phyloP scores from a whole-genome alignment of 331 rosid genomes.

The Spiraea crenata region DNA sequence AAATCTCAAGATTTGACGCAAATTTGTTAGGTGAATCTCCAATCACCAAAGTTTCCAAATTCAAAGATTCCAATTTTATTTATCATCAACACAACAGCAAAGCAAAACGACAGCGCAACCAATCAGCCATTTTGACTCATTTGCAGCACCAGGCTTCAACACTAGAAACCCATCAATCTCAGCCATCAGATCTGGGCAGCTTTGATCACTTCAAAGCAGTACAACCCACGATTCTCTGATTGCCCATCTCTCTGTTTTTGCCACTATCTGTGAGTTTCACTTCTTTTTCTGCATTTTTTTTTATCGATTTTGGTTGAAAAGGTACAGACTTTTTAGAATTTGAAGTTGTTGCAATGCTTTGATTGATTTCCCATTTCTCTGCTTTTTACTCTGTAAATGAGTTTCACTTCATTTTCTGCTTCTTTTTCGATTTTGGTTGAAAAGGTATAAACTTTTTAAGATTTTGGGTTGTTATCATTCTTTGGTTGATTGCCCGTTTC shows the following conservation, averaged over 20 bases:
- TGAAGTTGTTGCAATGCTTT: neutral
- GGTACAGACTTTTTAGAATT: neutral
- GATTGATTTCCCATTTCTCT: neutral
- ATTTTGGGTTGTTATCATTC: neutral
- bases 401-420: slow-evolving; percentile 12
- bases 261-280: slow-evolving; percentile 13
- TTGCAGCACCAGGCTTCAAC: neutral
- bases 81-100: neutral
- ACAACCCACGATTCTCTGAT: neutral
- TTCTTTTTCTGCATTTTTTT: slow-evolving; percentile 12
- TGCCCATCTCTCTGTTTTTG: neutral
- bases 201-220: neutral
- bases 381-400: slow-evolving; percentile 8
- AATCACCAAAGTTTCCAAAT: neutral
- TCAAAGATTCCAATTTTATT: neutral
- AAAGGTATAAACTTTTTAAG: slow-evolving; percentile 11
- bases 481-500: neutral
- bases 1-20: slow-evolving; percentile 7
- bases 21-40: slow-evolving; percentile 2
- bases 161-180: neutral
- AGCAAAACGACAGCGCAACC: slow-evolving; percentile 7
- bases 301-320: slow-evolving; percentile 16
- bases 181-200: slow-evolving; percentile 23
- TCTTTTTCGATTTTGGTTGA: slow-evolving; percentile 13
- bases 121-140: slow-evolving; percentile 11